These are phyloP conservation scores for Dendrobium chrysotoxum DNA, from an alignment of 106 monocot species.

Conservation along the genomic window DNA sequence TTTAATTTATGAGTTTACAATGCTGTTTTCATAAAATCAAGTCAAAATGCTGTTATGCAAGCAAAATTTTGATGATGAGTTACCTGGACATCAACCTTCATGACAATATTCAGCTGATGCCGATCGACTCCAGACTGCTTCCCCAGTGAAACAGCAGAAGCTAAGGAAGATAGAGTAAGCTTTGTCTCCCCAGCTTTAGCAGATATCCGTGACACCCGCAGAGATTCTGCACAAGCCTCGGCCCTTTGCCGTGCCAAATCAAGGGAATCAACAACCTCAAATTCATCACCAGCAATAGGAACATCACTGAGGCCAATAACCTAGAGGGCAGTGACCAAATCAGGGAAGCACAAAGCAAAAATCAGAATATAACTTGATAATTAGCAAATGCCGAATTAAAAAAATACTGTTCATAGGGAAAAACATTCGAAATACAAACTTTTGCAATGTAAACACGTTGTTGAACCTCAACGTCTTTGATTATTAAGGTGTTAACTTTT, in stretches of 20 bases:
- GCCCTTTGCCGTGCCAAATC: constrained; percentile 80
- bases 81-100: constrained; percentile 99
- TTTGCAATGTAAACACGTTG: not conserved
- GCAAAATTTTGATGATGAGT: no score
- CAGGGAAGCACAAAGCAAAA: not conserved
- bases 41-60: not conserved
- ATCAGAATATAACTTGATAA: not conserved
- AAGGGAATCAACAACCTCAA: constrained; percentile 83
- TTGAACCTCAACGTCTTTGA: not conserved
- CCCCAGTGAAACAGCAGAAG: constrained; percentile 65
- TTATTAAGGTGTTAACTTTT: not conserved
- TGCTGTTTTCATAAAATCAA: not conserved
- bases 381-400: not conserved
- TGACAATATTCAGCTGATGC: constrained; percentile 87
- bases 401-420: not conserved
- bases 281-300: constrained; percentile 92
- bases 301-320: constrained; percentile 82
- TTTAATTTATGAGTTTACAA: not conserved
- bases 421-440: no score
- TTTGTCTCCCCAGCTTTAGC: constrained; percentile 83
- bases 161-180: constrained; percentile 83
- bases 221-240: constrained; percentile 48
- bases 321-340: constrained; percentile 18
- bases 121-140: constrained; percentile 70
- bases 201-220: constrained; percentile 55